Conservation (phyloP, 2,329 filamentous ascomycete species). For the Xylaria arbuscula region DNA sequence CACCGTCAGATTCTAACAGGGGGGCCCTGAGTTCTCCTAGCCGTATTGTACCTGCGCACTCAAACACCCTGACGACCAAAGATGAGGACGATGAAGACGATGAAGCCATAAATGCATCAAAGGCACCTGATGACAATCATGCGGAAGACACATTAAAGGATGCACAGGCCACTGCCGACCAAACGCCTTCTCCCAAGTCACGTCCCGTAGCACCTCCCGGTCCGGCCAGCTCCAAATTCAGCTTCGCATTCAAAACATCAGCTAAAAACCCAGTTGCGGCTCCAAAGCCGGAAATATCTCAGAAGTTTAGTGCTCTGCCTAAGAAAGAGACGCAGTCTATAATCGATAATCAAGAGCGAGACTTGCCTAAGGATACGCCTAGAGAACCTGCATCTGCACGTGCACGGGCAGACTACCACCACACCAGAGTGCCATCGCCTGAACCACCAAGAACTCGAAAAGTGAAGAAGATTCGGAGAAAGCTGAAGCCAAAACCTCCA, state of each 20-base stretch:
- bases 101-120: slow-evolving; percentile 64
- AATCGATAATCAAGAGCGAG: slow-evolving; percentile 51
- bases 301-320: slow-evolving; percentile 74
- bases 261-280: slow-evolving; percentile 67
- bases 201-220: slow-evolving; percentile 64
- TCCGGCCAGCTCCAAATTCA: slow-evolving; percentile 78
- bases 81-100: slow-evolving; percentile 59
- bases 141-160: slow-evolving; percentile 68
- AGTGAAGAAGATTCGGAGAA: slow-evolving; percentile 75
- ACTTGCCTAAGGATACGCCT: slow-evolving; percentile 48
- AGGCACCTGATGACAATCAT: slow-evolving; percentile 72
- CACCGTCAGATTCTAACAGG: slow-evolving; percentile 38
- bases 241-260: slow-evolving; percentile 89
- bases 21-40: slow-evolving; percentile 45
- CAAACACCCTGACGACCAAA: slow-evolving; percentile 43
- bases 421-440: slow-evolving; percentile 45
- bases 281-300: slow-evolving; percentile 73
- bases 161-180: slow-evolving; percentile 60
- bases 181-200: slow-evolving; percentile 63
- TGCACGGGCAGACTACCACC: slow-evolving; percentile 46
- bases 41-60: slow-evolving; percentile 47
- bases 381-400: slow-evolving; percentile 50
- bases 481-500: slow-evolving; percentile 76
- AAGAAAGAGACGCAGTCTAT: slow-evolving; percentile 57
- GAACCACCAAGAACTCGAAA: slow-evolving; percentile 67